Conservation (phyloP, 768 basidiomycete genomes). For the Saitozyma podzolica region DNA sequence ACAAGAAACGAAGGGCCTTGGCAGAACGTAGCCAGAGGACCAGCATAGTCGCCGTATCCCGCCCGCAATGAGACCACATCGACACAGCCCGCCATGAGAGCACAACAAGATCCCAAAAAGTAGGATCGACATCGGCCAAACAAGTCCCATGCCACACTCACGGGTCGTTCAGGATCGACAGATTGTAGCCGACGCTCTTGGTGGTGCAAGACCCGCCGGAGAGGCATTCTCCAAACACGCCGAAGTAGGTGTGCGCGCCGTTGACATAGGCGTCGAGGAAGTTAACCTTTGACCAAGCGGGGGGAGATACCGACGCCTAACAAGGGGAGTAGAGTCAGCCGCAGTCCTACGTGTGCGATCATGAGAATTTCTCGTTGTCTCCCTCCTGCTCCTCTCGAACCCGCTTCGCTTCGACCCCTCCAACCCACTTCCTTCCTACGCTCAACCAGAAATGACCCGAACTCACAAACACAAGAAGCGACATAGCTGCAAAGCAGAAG, state of each 20-base stretch:
- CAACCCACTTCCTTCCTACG: too few species aligned
- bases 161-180: conserved; percentile 39
- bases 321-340: conserved; percentile 8
- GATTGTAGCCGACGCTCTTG: conserved; percentile 63
- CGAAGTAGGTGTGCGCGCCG: conserved; percentile 59
- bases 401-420: too few species aligned
- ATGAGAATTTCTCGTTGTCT: background rate
- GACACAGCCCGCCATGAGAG: too few species aligned
- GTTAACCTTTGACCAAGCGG: conserved; percentile 70
- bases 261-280: conserved; percentile 63
- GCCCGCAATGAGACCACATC: too few species aligned
- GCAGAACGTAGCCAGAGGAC: too few species aligned
- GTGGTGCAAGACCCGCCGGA: conserved; percentile 36
- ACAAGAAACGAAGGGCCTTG: too few species aligned
- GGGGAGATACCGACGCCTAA: conserved; percentile 64
- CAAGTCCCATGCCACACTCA: too few species aligned
- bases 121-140: too few species aligned
- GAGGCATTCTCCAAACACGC: conserved; percentile 68
- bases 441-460: background rate
- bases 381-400: too few species aligned
- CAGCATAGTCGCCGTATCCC: too few species aligned
- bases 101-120: too few species aligned
- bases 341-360: background rate
- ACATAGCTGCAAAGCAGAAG: conserved; percentile 69
- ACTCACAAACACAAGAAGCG: conserved; percentile 66